Evolutionary conservation across 2,329 filamentous ascomycete species (phyloP), one percentile per base, ranked within the genome.

Genomic region (Fusarium guadeloupense): DNA sequence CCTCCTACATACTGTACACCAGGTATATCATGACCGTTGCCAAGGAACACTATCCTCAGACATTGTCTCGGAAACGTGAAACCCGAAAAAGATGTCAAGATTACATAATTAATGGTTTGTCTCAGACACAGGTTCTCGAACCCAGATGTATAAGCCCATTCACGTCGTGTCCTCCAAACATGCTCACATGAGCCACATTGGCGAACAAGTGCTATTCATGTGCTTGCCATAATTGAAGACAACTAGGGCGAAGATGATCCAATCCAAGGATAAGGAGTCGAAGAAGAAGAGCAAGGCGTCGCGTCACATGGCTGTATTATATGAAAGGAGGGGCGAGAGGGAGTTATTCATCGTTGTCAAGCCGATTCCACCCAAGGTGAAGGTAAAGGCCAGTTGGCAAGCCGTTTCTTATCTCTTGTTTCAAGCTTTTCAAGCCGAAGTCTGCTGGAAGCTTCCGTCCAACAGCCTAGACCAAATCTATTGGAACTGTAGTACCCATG

Each of bases 161-260:
- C 31, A 45, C 26, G 12, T 54, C 17, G 31, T 39, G 9, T 23
- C 35, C 3, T 25, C 34, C 14, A 33, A 30, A 12, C 35, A 44
- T 17, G 28, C 9, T 7, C 20, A 31, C 23, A 31, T 19, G 12
- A 34, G 40, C 26, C 26, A 42, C 19, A 7, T 62, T 30, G 58
- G 45, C 4, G 46, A 62, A 17, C 53, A 48, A n/a, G 14, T 62
- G n/a, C 48, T 62, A 12, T 59, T 62, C 16, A 62, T 62, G 46
- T 58, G 59, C 10, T 16, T 62, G 3, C 52, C 59, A 2, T 40
- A 44, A 5, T 34, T 47, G 28, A 62, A 37, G 25, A 30, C 28
- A 26, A 13, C 25, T 26, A 26, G 25, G n/a, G n/a, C n/a, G 28
- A 62, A 37, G 25, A 30, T 20, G 9, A 39, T 14, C 13, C 28